Base-by-base conservation (phyloP, 805 yeast species). In the Barnettozyma pratensis region DNA sequence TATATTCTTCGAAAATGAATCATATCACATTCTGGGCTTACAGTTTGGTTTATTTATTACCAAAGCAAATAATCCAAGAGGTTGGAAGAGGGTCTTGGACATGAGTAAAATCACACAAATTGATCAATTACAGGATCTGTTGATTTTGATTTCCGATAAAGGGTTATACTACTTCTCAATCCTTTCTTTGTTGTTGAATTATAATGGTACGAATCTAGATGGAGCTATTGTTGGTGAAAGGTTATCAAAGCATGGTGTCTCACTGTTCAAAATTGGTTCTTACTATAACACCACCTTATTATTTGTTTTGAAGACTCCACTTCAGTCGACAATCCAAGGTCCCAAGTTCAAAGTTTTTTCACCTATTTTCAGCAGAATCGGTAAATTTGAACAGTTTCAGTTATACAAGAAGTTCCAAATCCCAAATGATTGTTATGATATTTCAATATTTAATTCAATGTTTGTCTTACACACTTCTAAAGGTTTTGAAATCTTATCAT, bases 211-310 rank as follows among this genome's bases (percentile, higher is more conserved):
- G 30, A 58, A 60, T 14, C 54, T 61, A n/a, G 68, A 68, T 37
- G 56, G 66, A 1, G 60, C 62, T 4, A 54, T 75, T 25, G 69
- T 76, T n/a, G 77, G 84, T 12, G 73, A 77, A 31, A 63, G 72
- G 29, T 56, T 80, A 10, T 69, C 80, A 11, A 71, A 75, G 54
- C 79, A 80, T 63, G 66, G 80, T 61, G 80, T 81, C 0, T 65
- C 76, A 2, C 81, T 76, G 53, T 90, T 87, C 66, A 77, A 76
- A 42, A 69, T 85, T 51, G 96, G 94, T 0, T 76, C 73, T 31
- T 88, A 90, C 60, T 74, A 81, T 49, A 81, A 79, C 63, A 72
- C 79, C 53, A 78, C 72, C 39, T 72, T 79, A 74, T 64, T 83
- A 48, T 78, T 75, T 58, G 77, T 73, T 63, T 78, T 81, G 65